A percentile compares a stretch with the other conserved stretches of the same genome.
phyloP scores from a whole-genome alignment of 2,329 filamentous ascomycete genomes.

The Pseudogymnoascus sp. region DNA sequence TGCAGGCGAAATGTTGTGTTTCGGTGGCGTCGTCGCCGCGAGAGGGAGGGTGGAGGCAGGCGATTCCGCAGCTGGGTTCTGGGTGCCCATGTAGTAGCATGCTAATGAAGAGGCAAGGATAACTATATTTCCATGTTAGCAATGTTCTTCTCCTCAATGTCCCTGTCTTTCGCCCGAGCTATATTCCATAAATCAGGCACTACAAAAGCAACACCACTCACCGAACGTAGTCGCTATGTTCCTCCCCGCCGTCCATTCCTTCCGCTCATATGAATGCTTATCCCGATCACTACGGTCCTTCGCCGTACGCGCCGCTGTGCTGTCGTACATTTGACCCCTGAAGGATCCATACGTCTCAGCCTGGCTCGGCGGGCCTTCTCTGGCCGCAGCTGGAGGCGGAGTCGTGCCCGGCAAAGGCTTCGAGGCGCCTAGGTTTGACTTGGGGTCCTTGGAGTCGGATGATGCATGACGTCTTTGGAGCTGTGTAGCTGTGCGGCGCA shows the following conservation, averaged over 20 bases:
- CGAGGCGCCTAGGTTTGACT: background rate
- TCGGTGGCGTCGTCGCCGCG: constrained; percentile 38
- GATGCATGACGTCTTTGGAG: background rate
- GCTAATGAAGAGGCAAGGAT: constrained; percentile 21
- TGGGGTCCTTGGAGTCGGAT: background rate
- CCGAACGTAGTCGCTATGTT: constrained; percentile 48
- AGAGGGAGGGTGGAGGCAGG: constrained; percentile 53
- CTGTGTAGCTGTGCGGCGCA: background rate
- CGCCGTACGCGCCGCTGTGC: constrained; percentile 45
- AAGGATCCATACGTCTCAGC: constrained; percentile 34
- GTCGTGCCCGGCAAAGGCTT: background rate
- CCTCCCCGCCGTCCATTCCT: constrained; percentile 32
- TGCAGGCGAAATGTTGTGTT: constrained; percentile 49
- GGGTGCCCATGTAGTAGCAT: constrained; percentile 50
- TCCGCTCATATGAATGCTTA: constrained; percentile 37
- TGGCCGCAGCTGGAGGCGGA: background rate
- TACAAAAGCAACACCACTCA: constrained; percentile 26
- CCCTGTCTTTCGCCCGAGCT: background rate
- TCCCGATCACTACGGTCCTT: constrained; percentile 47
- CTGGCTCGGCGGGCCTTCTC: background rate
- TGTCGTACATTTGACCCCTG: constrained; percentile 52
- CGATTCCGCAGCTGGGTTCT: constrained; percentile 42
- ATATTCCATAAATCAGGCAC: too few relatives aligned
- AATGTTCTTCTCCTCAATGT: constrained; percentile 1
- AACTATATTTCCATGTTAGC: constrained; percentile 16